Evolutionary conservation across 202 grass and related monocot genomes (phyloP), one percentile per base, ranked within the genome.

Genomic region (Digitaria exilis): DNA sequence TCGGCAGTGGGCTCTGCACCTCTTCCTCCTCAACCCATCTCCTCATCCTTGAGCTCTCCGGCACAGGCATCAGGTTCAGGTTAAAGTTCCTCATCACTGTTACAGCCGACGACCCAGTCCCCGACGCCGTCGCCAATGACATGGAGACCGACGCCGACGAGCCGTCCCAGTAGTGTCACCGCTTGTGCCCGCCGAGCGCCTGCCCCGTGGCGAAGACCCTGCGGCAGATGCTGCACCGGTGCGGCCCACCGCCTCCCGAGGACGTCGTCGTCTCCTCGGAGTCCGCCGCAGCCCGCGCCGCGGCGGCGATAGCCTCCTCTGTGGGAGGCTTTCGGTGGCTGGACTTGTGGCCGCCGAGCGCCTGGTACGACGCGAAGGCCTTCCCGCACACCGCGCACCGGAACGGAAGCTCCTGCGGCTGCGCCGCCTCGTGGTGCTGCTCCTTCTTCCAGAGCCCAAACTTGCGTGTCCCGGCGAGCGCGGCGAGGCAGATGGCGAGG

Each of bases 341-440:
- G 34, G 97, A 93, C 76, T 99, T 99, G 91, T 99, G 97, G 15
- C 97, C 97, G 7, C 97, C 97, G 14, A 99, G 93, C 13, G 93
- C 97, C 76, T 99, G 97, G 86, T 96, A 96, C 4, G 97, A 94
- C n/a, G 77, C 72, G 72, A 99, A 99, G 6, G 85, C 74, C 83
- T 99, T 99, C 7, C 93, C 89, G 61, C 96, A 99, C 28, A 96
- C 80, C 5, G 87, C 69, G 88, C 96, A 99, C 65, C 73, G 88
- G 86, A 95, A 93, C 16, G 75, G 72, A 4, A 84, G 87, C 69
- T 98, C 82, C 69, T 90, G 43, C 57, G 10, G 45, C n/a, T 22
- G 2, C 59, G 57, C 19, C 7, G 6, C 6, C 1, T 2, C 54
- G 25, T 49, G 42, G n/a, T n/a, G n/a, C 75, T 78, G 29, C 88